phyloP scores from a whole-genome alignment of 805 yeast species.

The Candida manassasensis region DNA sequence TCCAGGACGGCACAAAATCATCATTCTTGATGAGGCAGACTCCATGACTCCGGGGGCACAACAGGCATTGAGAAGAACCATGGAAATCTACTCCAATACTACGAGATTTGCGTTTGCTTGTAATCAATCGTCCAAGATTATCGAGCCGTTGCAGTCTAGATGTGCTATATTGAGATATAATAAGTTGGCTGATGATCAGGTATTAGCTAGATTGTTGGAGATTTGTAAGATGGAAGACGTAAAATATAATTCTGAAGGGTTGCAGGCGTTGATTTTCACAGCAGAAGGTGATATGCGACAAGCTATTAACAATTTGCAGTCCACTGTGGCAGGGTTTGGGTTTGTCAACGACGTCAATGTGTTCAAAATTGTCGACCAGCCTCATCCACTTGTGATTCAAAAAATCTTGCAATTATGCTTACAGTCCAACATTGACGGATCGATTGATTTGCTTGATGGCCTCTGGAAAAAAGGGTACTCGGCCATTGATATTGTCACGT shows the following conservation, averaged over 20 bases:
- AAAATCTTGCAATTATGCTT: conserved; percentile 48
- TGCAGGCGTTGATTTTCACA: conserved; percentile 87
- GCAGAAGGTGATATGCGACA: conserved; percentile 99
- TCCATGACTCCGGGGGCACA: conserved; percentile 97
- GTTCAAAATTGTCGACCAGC: conserved; percentile 91
- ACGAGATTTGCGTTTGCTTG: conserved; percentile 99
- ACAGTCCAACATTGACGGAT: conserved; percentile 52
- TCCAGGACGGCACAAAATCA: conserved; percentile 84
- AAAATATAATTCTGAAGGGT: conserved; percentile 80
- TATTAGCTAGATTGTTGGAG: conserved; percentile 68
- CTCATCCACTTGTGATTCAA: conserved; percentile 84
- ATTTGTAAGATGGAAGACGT: conserved; percentile 67
- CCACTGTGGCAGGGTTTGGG: conserved; percentile 91
- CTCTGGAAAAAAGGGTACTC: conserved; percentile 91
- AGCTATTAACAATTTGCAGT: conserved; percentile 89
- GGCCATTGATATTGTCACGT: conserved; percentile 87
- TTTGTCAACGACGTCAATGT: conserved; percentile 90
- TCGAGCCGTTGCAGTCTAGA: conserved; percentile 93
- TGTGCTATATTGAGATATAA: conserved; percentile 90
- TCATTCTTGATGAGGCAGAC: conserved; percentile 93
- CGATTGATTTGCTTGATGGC: conserved; percentile 57
- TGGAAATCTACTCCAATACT: conserved; percentile 93
- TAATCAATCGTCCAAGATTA: conserved; percentile 88
- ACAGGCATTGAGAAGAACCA: conserved; percentile 88
- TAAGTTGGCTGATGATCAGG: conserved; percentile 79